Evolutionary conservation across 495 filamentous ascomycete genomes (phyloP), one percentile per base, ranked within the genome.

Genomic region (Trichoderma gamsii): DNA sequence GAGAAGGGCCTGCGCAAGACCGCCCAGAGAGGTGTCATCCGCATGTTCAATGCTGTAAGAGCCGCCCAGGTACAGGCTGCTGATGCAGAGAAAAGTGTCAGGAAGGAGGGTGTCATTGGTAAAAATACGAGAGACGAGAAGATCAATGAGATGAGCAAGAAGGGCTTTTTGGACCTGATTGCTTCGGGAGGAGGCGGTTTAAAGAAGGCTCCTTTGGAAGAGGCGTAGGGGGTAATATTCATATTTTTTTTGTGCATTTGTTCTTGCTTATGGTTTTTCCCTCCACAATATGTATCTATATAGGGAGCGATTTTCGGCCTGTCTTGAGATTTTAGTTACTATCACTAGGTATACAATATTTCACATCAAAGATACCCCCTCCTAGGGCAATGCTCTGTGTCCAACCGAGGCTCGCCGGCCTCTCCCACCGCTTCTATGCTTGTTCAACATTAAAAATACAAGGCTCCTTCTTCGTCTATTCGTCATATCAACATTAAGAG

Each of bases 151-250:
- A 96, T 98, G 89, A 93, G 89, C 78, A 95, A 94, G 82, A 88
- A 97, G 79, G 92, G 93, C 9, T 99, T 98, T 80, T 79, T 99
- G 76, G 93, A 97, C 66, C 73, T 97, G 76, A 97, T 99, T 77
- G 84, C 88, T n/a, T 82, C 80, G 7, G 86, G 86, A 16, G 83
- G 83, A 38, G 82, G 81, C 5, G 79, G 81, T 63, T 64, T 83
- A 71, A 85, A 82, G 71, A 81, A 83, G 75, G 79, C 79, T 21
- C 77, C 71, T 0, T 63, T 84, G 43, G 81, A 86, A 71, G 83
- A 85, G 74, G 84, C 83, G 61, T 84, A 67, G 38, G 21, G 21
- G 63, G 25, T 11, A 4, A 21, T 65, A 13, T 25, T 64, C 38
- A 38, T 25, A 5, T 16, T 64, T 43, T 64, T 27, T 4, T 41